Evolutionary conservation across 768 basidiomycete genomes (phyloP).

Genomic region (Lyophyllum atratum): DNA sequence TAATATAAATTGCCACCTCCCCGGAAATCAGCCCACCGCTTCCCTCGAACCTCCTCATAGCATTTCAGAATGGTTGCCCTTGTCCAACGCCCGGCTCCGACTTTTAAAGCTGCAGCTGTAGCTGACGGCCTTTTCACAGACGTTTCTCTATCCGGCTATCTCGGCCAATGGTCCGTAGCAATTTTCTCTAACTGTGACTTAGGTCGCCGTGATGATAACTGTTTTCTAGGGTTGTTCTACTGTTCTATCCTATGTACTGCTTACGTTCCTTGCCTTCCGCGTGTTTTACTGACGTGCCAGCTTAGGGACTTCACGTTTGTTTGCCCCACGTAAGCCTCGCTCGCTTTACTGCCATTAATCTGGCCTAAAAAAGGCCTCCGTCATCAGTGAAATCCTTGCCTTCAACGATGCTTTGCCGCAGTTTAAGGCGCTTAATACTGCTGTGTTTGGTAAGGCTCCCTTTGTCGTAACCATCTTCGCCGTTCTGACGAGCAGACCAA

Average conservation of each 20-base stretch:
- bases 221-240: conserved; percentile 75
- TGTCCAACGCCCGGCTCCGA: conserved; percentile 85
- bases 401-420: conserved; percentile 85
- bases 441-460: conserved; percentile 64
- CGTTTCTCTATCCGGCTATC: conserved; percentile 68
- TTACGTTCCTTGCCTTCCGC: not conserved
- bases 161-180: conserved; percentile 75
- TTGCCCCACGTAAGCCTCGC: conserved; percentile 69
- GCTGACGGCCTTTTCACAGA: conserved; percentile 78
- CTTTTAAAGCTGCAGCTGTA: conserved; percentile 76
- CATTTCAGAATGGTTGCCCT: conserved; percentile 49
- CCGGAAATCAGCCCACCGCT: conserved; percentile 6
- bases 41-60: not conserved
- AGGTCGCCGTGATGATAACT: conserved; percentile 8
- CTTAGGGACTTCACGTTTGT: conserved; percentile 84
- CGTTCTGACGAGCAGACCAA: not conserved
- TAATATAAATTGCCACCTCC: conserved; percentile 9
- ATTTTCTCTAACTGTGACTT: not conserved
- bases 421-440: conserved; percentile 74
- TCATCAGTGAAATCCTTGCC: conserved; percentile 76
- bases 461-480: not conserved
- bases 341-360: not conserved
- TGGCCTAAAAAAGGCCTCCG: not conserved
- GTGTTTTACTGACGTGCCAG: conserved; percentile 2
- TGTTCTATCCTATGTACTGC: conserved; percentile 91